Evolutionary conservation across 2,329 filamentous ascomycete species (phyloP), one percentile per base, ranked within the genome.

Genomic region (Grosmannia huntii): DNA sequence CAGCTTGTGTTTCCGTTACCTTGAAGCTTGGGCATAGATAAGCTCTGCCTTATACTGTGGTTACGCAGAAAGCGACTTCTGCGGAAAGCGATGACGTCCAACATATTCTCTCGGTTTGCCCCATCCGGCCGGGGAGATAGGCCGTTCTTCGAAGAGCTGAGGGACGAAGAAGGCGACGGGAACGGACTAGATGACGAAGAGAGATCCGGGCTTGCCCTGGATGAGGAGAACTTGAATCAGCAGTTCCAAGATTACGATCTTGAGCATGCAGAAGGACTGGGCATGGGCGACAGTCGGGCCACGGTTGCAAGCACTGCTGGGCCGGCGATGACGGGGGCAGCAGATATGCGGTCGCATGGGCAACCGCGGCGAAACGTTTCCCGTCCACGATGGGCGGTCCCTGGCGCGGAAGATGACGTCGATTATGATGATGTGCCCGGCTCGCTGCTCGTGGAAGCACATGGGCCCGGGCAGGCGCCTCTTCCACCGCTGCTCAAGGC

Each of bases 371-470:
- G 49, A 23, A 58, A 57, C 11, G 10, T n/a, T 2, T 53, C 57
- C 0, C 51, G 56, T 6, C 46, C 58, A 5, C 61, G 57, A 19
- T 64, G 60, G 67, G 67, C 58, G 62, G 68, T 31, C 62, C 61
- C 38, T 63, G 55, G 57, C 4, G 64, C 64, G 5, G 78, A 82
- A 33, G 76, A 81, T 3, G 76, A 80, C 33, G 71, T 67, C 5
- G 77, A 80, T 58, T 82, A 84, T 58, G 82, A 85, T 57, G 83
- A 85, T 64, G 83, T 86, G 0, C 83, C 83, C 0, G 79, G 77
- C 21, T 86, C 83, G 3, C 71, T 86, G 21, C 68, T 86, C 21
- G 77, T 86, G 23, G 83, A 86, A 66, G 73, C 61, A 4, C 63
- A 64, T 14, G 63, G 60, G 0, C 21, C 33, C 5, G 61, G 56